Evolutionary conservation across 164 flowering plant genomes (phyloP), one percentile per base, ranked within the genome.

Genomic region (Nelumbo lutea): DNA sequence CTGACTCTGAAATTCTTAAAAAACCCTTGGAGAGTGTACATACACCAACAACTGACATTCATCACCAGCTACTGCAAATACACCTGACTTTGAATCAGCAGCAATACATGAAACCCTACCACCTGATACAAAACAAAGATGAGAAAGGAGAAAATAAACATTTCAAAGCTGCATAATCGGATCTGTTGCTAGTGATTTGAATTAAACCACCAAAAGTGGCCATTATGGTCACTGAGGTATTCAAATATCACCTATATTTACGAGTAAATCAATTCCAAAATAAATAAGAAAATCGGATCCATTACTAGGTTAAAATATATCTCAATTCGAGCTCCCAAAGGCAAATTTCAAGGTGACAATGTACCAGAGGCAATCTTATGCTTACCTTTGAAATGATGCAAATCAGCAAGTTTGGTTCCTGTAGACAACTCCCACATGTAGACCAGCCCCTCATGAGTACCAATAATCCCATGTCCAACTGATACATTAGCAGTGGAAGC

Each of bases 361-460:
- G 47, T 7, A 9, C 44, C 41, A 38, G 6, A 56, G 39, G 11
- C 15, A 50, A 66, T 6, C 50, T 38, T n/a, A 67, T 11, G 61
- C 61, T 70, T 79, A 93, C 99, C 96, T 78, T 80, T 72, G 67
- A 85, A 82, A 73, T 76, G 45, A 68, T 85, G 91, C 70, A 91
- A 75, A 65, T 66, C 72, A 47, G 78, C 83, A 60, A 87, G 70
- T 73, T 79, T 87, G 6, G 11, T 62, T 69, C 98, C 99, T 40
- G 96, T 83, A 5, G 88, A 74, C 72, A 96, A 62, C 53, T 90
- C 91, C 95, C 97, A 96, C 73, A 82, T 69, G 68, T 87, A 86
- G 41, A 90, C 87, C 39, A 72, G 84, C 66, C 99, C 99, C 59
- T 87, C 89, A 61, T 13, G 5, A 58, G 88, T 90, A 57, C 91